phyloP scores from a whole-genome alignment of 192 early-diverging fungal species.

The Mortierella claussenii region DNA sequence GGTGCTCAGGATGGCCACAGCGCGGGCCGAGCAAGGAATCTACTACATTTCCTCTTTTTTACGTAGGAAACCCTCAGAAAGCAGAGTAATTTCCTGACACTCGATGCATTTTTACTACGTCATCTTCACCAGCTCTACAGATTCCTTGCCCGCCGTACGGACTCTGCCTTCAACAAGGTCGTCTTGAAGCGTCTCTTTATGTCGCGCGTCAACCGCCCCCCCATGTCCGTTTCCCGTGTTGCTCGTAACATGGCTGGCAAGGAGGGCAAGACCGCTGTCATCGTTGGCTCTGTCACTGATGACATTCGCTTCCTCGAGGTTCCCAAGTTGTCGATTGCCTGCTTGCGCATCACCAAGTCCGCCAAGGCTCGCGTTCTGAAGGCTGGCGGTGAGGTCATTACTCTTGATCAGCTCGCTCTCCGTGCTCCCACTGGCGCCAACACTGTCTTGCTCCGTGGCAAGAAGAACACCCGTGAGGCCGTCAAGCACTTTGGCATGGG shows the following conservation, averaged over 20 bases:
- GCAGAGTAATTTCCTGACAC: not conserved
- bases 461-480: constrained; percentile 94
- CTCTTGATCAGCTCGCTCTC: constrained; percentile 98
- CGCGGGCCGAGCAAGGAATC: too few species aligned
- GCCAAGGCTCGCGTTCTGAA: constrained; percentile 98
- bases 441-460: constrained; percentile 95
- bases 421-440: constrained; percentile 97
- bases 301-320: constrained; percentile 89
- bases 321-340: constrained; percentile 96
- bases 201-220: constrained; percentile 97
- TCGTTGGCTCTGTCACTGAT: constrained; percentile 97
- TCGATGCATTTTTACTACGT: not conserved
- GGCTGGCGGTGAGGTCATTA: constrained; percentile 98
- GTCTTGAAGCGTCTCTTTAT: constrained; percentile 98
- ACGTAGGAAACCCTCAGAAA: not conserved
- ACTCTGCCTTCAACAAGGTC: constrained; percentile 99
- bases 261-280: constrained; percentile 90
- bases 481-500: constrained; percentile 98
- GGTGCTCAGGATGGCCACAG: too few species aligned
- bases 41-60: too few species aligned
- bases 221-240: constrained; percentile 92
- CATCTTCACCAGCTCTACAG: constrained; percentile 82
- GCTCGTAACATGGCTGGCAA: constrained; percentile 77
- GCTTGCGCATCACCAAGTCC: constrained; percentile 94
- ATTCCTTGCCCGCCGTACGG: constrained; percentile 99